Evolutionary conservation across 2,329 filamentous ascomycete species (phyloP).

Genomic region (Colletotrichum camelliae): DNA sequence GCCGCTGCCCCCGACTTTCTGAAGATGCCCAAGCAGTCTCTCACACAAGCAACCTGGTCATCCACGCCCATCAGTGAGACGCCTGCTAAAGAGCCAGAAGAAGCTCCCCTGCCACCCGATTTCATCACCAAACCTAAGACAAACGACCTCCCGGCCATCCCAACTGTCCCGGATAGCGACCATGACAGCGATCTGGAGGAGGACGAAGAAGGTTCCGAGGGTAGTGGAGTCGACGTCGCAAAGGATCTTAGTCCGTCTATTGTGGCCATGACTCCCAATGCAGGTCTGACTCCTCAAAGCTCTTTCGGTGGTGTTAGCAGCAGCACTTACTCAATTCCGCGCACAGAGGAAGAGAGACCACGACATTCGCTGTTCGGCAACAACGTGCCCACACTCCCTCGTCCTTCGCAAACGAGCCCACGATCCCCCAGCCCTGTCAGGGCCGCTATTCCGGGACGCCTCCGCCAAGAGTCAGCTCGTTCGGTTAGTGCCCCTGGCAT

Average conservation of each 20-base stretch:
- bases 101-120: slow-evolving; percentile 47
- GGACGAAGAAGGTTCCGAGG: slow-evolving; percentile 53
- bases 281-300: slow-evolving; percentile 61
- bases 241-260: slow-evolving; percentile 65
- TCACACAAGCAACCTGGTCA: slow-evolving; percentile 17
- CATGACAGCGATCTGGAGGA: slow-evolving; percentile 37
- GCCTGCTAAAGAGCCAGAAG: slow-evolving; percentile 31
- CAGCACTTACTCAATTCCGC: slow-evolving; percentile 52
- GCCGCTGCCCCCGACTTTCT: slow-evolving; percentile 16
- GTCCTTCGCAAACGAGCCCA: slow-evolving; percentile 61
- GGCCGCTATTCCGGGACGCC: slow-evolving; percentile 56
- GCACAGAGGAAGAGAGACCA: slow-evolving; percentile 48
- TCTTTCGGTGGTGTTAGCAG: slow-evolving; percentile 59
- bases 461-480: slow-evolving; percentile 55
- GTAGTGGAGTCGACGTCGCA: slow-evolving; percentile 69
- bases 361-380: slow-evolving; percentile 60
- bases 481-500: slow-evolving; percentile 67
- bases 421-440: slow-evolving; percentile 77
- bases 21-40: slow-evolving; percentile 20
- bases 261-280: slow-evolving; percentile 48
- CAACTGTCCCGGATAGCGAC: slow-evolving; percentile 20
- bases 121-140: slow-evolving; percentile 28
- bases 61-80: slow-evolving; percentile 6
- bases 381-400: slow-evolving; percentile 59
- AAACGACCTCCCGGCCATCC: slow-evolving; percentile 29